Percentiles rank a stretch among this genome's conserved stretches.
Conservation (phyloP, 352 stramenopile species). For the Globisporangium cylindrosporum region DNA sequence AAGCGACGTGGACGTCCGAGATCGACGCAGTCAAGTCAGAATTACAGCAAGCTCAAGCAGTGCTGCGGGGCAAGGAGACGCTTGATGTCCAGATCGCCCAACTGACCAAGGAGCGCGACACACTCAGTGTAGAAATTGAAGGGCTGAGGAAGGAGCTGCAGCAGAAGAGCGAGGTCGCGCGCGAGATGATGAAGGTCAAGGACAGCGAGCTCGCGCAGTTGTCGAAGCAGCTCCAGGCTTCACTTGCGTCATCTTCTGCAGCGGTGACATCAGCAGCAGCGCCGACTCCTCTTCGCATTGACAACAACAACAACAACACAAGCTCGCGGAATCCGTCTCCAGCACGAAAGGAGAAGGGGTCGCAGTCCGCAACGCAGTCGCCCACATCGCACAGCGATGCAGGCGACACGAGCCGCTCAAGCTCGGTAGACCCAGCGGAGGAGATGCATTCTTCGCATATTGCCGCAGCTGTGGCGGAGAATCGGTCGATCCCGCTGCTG, state of each 20-base stretch:
- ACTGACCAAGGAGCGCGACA: conserved; percentile 30
- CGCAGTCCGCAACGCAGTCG: conserved; percentile 31
- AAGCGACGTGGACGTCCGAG: conserved; percentile 26
- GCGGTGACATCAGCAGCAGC: conserved; percentile 17
- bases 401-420: conserved; percentile 33
- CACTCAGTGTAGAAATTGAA: conserved; percentile 27
- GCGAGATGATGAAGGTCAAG: conserved; percentile 49
- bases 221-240: conserved; percentile 44
- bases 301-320: conserved; percentile 20
- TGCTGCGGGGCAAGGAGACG: conserved; percentile 24
- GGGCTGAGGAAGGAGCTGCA: conserved; percentile 35
- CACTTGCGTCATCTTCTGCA: conserved; percentile 26
- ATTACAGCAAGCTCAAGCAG: conserved; percentile 25
- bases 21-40: conserved; percentile 34
- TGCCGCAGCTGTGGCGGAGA: conserved; percentile 38
- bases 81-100: conserved; percentile 38
- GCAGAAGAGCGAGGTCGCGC: conserved; percentile 33
- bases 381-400: conserved; percentile 33
- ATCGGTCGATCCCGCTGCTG: conserved; percentile 41
- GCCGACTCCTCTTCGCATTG: conserved; percentile 7
- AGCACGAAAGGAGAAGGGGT: conserved; percentile 34
- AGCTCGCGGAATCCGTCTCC: conserved; percentile 21
- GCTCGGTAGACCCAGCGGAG: conserved; percentile 20
- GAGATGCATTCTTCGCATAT: conserved; percentile 37
- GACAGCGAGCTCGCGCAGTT: conserved; percentile 50